Evolutionary conservation across 805 yeast genomes (phyloP).

Genomic region (Trichomonascus vanleenenianus): DNA sequence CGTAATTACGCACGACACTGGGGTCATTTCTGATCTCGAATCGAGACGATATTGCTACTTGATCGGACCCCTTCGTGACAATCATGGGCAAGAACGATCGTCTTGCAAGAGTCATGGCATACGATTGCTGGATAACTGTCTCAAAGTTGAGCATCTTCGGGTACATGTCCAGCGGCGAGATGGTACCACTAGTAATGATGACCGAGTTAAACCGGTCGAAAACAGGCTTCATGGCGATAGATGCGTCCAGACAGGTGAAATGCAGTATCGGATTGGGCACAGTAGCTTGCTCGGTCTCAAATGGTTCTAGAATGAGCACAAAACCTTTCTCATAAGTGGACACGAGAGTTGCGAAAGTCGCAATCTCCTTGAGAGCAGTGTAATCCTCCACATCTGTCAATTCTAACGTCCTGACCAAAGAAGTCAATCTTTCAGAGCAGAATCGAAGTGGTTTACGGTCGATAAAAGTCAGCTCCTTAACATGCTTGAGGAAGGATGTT

Average conservation of each 20-base stretch:
- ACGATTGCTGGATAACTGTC: slow-evolving; percentile 89
- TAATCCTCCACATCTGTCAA: slow-evolving; percentile 85
- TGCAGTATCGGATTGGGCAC: slow-evolving; percentile 95
- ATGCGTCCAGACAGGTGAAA: slow-evolving; percentile 93
- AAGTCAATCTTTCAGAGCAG: slow-evolving; percentile 84
- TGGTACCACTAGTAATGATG: slow-evolving; percentile 94
- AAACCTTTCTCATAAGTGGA: slow-evolving; percentile 94
- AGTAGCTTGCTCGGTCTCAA: slow-evolving; percentile 87
- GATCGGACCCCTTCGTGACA: slow-evolving; percentile 96
- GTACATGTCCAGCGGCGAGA: slow-evolving; percentile 97
- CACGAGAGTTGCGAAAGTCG: slow-evolving; percentile 92
- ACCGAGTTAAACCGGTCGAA: slow-evolving; percentile 90
- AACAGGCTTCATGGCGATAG: slow-evolving; percentile 95
- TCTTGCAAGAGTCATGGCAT: slow-evolving; percentile 90
- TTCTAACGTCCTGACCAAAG: slow-evolving; percentile 84
- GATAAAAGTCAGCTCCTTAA: slow-evolving; percentile 87
- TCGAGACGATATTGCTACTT: slow-evolving; percentile 91
- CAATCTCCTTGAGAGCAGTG: slow-evolving; percentile 87
- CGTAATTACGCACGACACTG: slow-evolving; percentile 94
- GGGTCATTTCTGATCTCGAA: slow-evolving; percentile 98
- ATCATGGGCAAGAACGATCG: slow-evolving; percentile 91
- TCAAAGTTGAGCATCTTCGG: slow-evolving; percentile 94
- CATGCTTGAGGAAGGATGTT: slow-evolving; percentile 80
- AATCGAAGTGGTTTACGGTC: slow-evolving; percentile 87
- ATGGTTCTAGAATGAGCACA: slow-evolving; percentile 86